A percentile compares a stretch with the other conserved stretches of the same genome.
Evolutionary conservation across 331 rosid genomes (phyloP).

Genomic region (Cucumis variabilis): DNA sequence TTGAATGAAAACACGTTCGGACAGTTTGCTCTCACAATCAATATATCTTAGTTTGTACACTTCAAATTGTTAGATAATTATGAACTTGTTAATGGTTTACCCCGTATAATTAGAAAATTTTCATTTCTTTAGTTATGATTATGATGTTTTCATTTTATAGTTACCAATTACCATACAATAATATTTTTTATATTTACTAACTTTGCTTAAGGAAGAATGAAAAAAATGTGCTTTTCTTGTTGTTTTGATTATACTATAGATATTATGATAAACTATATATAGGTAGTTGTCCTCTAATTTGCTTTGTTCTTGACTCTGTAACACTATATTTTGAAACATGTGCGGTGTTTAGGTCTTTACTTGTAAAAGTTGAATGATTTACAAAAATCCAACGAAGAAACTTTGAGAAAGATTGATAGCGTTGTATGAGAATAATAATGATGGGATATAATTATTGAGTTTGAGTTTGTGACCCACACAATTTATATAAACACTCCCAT

Average conservation of each 20-base stretch:
- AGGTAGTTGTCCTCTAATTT: background rate
- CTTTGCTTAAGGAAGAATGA: too few relatives aligned
- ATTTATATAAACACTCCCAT: background rate
- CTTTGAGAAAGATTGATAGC: background rate
- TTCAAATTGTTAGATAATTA: too few relatives aligned
- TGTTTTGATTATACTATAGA: too few relatives aligned
- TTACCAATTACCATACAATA: too few relatives aligned
- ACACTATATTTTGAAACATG: background rate
- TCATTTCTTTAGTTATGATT: too few relatives aligned
- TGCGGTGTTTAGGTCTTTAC: background rate
- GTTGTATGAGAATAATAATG: background rate
- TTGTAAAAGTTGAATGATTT: background rate
- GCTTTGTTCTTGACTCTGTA: background rate
- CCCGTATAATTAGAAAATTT: too few relatives aligned
- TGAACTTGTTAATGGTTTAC: too few relatives aligned
- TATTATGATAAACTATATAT: background rate
- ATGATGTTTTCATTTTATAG: too few relatives aligned
- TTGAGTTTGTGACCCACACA: slow-evolving; percentile 8
- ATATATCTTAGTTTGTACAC: too few relatives aligned
- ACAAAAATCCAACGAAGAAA: background rate
- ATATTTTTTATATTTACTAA: too few relatives aligned
- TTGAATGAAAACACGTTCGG: background rate
- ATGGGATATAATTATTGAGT: background rate
- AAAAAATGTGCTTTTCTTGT: too few relatives aligned
- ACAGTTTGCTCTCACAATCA: background rate